Base-by-base conservation (phyloP, 2,329 filamentous ascomycete genomes). In the Fusarium lateritium region DNA sequence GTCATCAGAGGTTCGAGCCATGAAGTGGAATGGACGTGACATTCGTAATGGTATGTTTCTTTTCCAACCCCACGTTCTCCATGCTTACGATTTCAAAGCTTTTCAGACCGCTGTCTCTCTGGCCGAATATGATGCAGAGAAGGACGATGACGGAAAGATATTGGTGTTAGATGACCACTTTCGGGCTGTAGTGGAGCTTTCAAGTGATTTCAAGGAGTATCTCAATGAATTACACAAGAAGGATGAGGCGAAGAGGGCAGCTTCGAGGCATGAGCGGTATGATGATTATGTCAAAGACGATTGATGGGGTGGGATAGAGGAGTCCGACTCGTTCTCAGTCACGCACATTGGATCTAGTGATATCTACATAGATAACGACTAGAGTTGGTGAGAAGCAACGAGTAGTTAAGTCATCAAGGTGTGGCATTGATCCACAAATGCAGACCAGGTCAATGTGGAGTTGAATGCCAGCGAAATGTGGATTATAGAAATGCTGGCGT, bases 91-190 rank as follows among this genome's bases (percentile, higher is more conserved):
- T 15, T 17, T 9, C 7, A 39, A 24, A 64, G 73, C 73, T n/a
- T 75, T 79, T 34, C 76, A 79, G 56, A 78, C 74, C 0, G 78
- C 76, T 1, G 76, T 79, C 0, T 75, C 77, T 1, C 60, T 79
- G 2, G 75, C 73, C 5, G 75, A 77, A 50, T 73, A 69, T 24
- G 65, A 72, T 7, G 65, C 61, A 7, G 66, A 70, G 6, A 63
- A 60, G 46, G 73, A 70, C 4, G 73, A 75, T 9, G 72, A 74
- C 14, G 73, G 74, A 6, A 76, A 66, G 33, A 64, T 55, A 11
- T n/a, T 74, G 2, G 61, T 77, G 3, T 77, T 55, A 6, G 68
- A 76, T 19, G 65, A 72, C 1, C 76, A 79, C 24, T 57, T 78
- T 5, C 62, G 64, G 31, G 68, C 74, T 3, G 72, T 76, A 9